Evolutionary conservation across 345 rosid genomes (phyloP).

Genomic region (Bruguiera gymnorhiza): DNA sequence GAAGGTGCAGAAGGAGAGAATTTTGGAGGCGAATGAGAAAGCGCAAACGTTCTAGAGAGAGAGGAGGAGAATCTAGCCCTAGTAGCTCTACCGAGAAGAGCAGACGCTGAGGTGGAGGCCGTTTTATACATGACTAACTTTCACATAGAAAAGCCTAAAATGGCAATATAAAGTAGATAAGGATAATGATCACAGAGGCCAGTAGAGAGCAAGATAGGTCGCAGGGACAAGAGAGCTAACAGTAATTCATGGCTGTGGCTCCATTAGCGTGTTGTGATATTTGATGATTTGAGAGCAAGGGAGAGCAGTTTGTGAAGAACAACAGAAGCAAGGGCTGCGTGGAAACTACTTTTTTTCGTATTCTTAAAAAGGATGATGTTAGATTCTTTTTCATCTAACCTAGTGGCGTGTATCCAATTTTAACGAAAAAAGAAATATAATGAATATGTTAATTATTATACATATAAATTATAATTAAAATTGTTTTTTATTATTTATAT

Average conservation of each 20-base stretch:
- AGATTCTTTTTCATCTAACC: too few species aligned
- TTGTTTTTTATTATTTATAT: too few species aligned
- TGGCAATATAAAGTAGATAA: neutral
- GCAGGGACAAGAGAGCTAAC: neutral
- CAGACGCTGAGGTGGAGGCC: conserved; percentile 44
- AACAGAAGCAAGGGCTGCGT: conserved; percentile 17
- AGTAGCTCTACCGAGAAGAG: conserved; percentile 57
- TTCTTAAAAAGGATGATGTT: neutral
- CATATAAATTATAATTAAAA: too few species aligned
- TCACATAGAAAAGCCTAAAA: conserved; percentile 3
- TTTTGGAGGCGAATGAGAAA: conserved; percentile 7
- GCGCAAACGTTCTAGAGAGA: neutral
- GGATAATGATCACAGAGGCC: neutral
- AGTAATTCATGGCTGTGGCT: neutral
- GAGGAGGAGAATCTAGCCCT: conserved; percentile 42
- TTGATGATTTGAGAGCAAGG: neutral
- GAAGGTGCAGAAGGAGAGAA: conserved; percentile 14
- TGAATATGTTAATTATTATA: too few species aligned
- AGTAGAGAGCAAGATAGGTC: neutral
- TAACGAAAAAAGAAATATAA: too few species aligned
- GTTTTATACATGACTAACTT: conserved; percentile 62
- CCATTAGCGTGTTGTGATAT: neutral
- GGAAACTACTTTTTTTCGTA: neutral
- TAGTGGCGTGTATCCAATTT: too few species aligned
- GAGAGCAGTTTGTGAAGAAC: conserved; percentile 14